Conservation (phyloP, 2,329 filamentous ascomycete genomes). For the Chaetomiaceae sp. region DNA sequence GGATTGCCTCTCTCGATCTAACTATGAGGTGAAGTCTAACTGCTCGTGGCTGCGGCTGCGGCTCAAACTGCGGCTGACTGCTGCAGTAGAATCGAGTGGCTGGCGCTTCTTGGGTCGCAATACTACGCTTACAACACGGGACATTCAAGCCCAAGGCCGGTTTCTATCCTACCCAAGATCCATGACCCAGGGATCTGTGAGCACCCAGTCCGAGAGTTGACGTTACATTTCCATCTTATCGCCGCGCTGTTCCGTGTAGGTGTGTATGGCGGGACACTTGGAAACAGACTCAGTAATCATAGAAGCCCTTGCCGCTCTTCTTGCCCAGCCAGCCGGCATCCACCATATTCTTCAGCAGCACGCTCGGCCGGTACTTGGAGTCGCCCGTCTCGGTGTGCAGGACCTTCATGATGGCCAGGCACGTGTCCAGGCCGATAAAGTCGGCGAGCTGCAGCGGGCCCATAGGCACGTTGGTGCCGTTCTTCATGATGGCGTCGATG, state of each 20-base stretch:
- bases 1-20: background rate
- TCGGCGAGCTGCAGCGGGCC: constrained; percentile 89
- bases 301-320: constrained; percentile 96
- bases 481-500: constrained; percentile 99
- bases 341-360: constrained; percentile 89
- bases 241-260: background rate
- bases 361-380: constrained; percentile 88
- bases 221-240: background rate
- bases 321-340: constrained; percentile 97
- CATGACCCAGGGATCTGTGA: background rate
- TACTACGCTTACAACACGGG: background rate
- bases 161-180: background rate
- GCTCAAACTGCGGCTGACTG: background rate
- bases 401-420: constrained; percentile 94
- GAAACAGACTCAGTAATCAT: constrained; percentile 63
- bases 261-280: background rate
- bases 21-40: background rate
- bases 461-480: constrained; percentile 98
- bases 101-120: background rate
- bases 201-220: background rate
- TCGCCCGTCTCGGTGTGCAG: constrained; percentile 88
- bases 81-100: background rate
- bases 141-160: background rate
- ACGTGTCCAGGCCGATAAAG: constrained; percentile 96
- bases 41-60: background rate